Base-by-base conservation (phyloP, 2,329 filamentous ascomycete genomes). In the Hawksworthiomyces lignivorus region DNA sequence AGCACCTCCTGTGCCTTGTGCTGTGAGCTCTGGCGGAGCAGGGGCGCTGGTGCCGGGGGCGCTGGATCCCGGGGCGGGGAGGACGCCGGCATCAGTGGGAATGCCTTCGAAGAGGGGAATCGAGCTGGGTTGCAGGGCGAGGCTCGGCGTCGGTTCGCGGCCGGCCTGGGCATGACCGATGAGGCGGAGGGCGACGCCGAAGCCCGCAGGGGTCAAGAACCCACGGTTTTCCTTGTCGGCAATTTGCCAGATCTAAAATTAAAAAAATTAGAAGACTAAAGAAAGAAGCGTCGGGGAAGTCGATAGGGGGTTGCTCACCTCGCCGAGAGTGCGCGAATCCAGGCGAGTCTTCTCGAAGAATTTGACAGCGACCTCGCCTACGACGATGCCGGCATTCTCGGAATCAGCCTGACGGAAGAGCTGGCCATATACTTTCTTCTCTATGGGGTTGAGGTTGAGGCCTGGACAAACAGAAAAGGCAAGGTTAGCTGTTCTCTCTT, bases 331-430 rank as follows among this genome's bases (percentile, higher is more conserved):
- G 48, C 86, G 80, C 41, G 89, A 87, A 48, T 90, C 80, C 36
- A 98, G 73, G 53, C 85, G 82, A 34, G 92, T 97, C 72, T 92
- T 92, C 65, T 97, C 89, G 60, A 98, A 98, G 71, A 98, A 97
- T 61, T 88, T 87, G 62, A 98, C 89, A 45, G 92, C 92, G 48
- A 94, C 77, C 64, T 98, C 92, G 63, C 92, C 92, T 15, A 92
- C 96, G 26, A 98, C 87, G 50, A 97, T 88, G 43, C 89, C 88
- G 44, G 95, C 82, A 59, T 79, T 84, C 54, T 96, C 92, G 46
- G 83, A 84, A 64, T 98, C 92, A 52, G 92, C 92, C 56, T 88
- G 83, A 62, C 85, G 81, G 67, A 98, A 96, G 49, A 98, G 81
- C 64, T 92, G 87, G 54, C 84, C 87, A 64, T 94, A 98, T 46